Evolutionary conservation across 1,284 basidiomycete species (phyloP), one percentile per base, ranked within the genome.

Genomic region (Meripilus lineatus): DNA sequence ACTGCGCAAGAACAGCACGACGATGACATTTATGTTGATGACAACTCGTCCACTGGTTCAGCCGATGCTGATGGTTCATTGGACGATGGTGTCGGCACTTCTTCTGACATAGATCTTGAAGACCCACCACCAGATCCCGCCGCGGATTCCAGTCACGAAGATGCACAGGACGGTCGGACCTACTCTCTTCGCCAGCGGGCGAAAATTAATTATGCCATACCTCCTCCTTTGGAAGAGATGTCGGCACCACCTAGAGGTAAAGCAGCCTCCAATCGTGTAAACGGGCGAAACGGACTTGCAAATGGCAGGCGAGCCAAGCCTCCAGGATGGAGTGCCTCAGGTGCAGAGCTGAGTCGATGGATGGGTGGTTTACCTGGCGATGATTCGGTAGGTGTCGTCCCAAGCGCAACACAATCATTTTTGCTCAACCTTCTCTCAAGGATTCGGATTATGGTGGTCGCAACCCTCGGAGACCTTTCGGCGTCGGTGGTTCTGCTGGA

Each of bases 201-300:
- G 36, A 75, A 74, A 55, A 77, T 88, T 54, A 87, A 88, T 57
- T 89, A 89, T 49, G 79, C 81, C 4, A 84, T 89, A 21, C 84
- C 83, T 1, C 85, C 84, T 0, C 81, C 83, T 0, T 65, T 89
- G 15, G 85, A 88, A 46, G 83, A 85, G 38, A 65, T 81, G 59
- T 67, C 63, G n/a, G 72, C 74, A 0, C 73, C 72, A 1, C 65
- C 71, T 13, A 71, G 66, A 50, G 57, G 42, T 10, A 58, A 59
- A 38, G 46, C 56, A 4, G 40, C 54, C 22, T 54, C 59, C 21
- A 46, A 63, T 17, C 58, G 58, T 44, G 49, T 52, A 26, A 55
- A 60, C 56, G 42, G 62, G 57, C 45, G 60, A 52, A 45, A 48
- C 33, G 62, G 64, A 40, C 61, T 56, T 18, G 60, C 23, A 30